Evolutionary conservation across 1,139 yeast species (phyloP), one percentile per base, ranked within the genome.

Genomic region (Candida mesenterica): DNA sequence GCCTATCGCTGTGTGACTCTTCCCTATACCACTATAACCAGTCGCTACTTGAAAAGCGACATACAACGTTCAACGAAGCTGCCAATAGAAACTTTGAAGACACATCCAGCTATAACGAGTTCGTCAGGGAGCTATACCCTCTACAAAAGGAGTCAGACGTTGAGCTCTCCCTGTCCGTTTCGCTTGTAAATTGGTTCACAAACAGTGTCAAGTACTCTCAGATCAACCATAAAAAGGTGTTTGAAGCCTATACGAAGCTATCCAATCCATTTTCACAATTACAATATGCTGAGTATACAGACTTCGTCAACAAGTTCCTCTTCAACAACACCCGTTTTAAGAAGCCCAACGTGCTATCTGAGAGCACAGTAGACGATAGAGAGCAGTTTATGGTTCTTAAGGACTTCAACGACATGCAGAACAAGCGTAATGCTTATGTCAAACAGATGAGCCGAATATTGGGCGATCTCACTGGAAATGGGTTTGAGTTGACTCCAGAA

Each of bases 81-180:
- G 27, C 32, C 9, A 33, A 37, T 17, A 24, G 27, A 9, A 28
- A 32, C 30, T 34, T 24, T 12, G 32, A 17, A n/a, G 32, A 15
- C 28, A 15, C 24, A 15, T 18, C 37, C 30, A 30, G 50, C 13
- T 50, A 56, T 29, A 41, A 46, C 36, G 45, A 44, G 13, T 68
- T 72, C 35, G 37, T 69, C 10, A 48, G 56, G 30, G 50, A 51
- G n/a, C 43, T 72, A 22, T 71, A 70, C 41, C 74, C 75, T 1
- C 24, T 45, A 7, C 22, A 24, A 9, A 24, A 34, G 15, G 19
- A 25, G n/a, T 28, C 17, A 33, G 28, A 32, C 33, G 10, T 5
- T 9, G n/a, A 28, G 17, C 20, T 32, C 14, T 25, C 30, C 20
- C n/a, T 25, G 17, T 14, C 18, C 24, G 12, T 29, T 19, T 34